Percentiles rank a stretch among this genome's conserved stretches.
Conservation (phyloP, 31 red algal species). For the Porphyra umbilicalis region DNA sequence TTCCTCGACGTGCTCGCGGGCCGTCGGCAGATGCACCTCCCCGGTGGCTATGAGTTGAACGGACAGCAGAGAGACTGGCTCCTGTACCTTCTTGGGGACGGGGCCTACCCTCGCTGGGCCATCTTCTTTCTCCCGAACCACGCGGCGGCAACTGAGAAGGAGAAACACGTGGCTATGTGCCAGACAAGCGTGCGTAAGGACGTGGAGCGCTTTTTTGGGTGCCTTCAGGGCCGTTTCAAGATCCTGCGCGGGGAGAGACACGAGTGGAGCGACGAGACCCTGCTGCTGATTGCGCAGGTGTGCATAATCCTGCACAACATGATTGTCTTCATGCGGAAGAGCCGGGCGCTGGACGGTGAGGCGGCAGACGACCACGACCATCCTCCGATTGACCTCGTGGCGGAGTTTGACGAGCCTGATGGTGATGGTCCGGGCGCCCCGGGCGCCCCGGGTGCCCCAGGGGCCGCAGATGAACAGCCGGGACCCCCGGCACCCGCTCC, state of each 20-base stretch:
- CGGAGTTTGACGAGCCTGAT: no score
- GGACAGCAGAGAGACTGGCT: neutral
- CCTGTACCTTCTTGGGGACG: constrained; percentile 23
- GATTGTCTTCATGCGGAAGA: neutral
- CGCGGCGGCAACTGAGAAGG: constrained; percentile 2
- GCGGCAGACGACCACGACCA: no score
- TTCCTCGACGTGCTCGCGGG: constrained; percentile 9
- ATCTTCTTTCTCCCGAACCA: constrained; percentile 23
- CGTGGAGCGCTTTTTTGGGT: constrained; percentile 31
- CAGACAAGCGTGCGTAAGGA: constrained; percentile 18
- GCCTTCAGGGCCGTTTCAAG: constrained; percentile 26
- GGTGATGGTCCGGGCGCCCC: no score
- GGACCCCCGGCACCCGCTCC: no score
- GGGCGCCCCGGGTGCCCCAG: no score
- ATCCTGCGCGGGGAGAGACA: constrained; percentile 1
- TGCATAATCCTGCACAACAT: constrained; percentile 24
- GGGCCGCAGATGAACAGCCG: no score
- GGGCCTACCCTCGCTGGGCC: constrained; percentile 30
- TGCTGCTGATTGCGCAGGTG: constrained; percentile 16
- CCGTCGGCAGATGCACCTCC: constrained; percentile 2
- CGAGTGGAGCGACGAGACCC: constrained; percentile 13
- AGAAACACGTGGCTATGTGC: neutral
- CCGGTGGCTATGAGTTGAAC: constrained; percentile 11
- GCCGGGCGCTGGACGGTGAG: no score
- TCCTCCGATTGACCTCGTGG: no score